Evolutionary conservation across 192 early-diverging fungal genomes (phyloP).

Genomic region (Coemansia sp.): DNA sequence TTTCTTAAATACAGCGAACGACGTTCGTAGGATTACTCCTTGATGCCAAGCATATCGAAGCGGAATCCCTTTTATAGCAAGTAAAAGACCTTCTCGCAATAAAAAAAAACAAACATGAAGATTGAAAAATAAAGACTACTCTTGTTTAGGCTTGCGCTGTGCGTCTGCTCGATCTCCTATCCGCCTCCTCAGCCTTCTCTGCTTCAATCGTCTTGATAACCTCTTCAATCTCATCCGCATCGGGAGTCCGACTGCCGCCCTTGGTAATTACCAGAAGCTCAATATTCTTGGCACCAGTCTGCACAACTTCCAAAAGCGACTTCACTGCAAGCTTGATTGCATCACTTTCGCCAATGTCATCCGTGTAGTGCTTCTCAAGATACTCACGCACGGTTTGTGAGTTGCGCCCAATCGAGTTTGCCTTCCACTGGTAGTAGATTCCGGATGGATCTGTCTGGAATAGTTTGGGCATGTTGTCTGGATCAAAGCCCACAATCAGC

Average conservation of each 20-base stretch:
- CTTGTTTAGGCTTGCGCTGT: slow-evolving; percentile 9
- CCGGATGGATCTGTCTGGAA: slow-evolving; percentile 99
- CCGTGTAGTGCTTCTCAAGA: slow-evolving; percentile 95
- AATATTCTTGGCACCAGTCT: slow-evolving; percentile 99
- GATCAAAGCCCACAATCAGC: slow-evolving; percentile 91
- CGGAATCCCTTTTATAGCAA: too few relatives aligned
- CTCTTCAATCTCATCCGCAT: slow-evolving; percentile 71
- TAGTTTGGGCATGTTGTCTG: slow-evolving; percentile 83
- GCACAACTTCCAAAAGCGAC: slow-evolving; percentile 94
- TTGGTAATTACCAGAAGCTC: slow-evolving; percentile 91
- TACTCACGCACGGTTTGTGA: slow-evolving; percentile 98
- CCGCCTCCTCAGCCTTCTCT: slow-evolving; percentile 89
- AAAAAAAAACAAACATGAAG: background rate
- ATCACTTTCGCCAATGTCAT: slow-evolving; percentile 75
- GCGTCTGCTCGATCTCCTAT: slow-evolving; percentile 62
- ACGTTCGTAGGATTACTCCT: too few relatives aligned
- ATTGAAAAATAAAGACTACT: background rate
- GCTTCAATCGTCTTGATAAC: slow-evolving; percentile 76
- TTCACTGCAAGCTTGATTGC: slow-evolving; percentile 89
- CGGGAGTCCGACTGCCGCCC: slow-evolving; percentile 69
- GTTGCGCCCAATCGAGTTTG: slow-evolving; percentile 93
- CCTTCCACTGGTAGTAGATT: slow-evolving; percentile 98
- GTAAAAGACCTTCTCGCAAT: background rate
- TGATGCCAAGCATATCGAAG: too few relatives aligned
- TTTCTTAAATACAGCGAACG: too few relatives aligned